Evolutionary conservation across 2,329 filamentous ascomycete species (phyloP).

Genomic region (Penicillium paneum): DNA sequence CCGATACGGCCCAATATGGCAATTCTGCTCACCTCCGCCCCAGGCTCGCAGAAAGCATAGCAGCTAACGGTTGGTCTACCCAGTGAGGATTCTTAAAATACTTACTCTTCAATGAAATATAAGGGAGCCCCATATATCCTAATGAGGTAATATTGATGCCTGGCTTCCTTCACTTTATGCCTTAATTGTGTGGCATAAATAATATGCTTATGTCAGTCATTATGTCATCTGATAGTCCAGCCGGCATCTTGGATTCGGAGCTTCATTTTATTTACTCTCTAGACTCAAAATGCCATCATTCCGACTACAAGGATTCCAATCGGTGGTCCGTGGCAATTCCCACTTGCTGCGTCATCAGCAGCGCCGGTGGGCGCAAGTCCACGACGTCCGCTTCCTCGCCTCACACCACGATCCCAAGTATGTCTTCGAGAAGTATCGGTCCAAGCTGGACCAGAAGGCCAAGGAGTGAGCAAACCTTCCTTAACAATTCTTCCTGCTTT

Average conservation of each 20-base stretch:
- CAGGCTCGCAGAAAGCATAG: background rate
- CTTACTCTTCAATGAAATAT: background rate
- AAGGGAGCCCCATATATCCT: background rate
- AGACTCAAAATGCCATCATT: conserved; percentile 49
- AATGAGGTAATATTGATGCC: background rate
- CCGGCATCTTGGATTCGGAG: background rate
- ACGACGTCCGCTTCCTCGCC: conserved; percentile 85
- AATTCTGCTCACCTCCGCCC: background rate
- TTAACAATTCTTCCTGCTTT: background rate
- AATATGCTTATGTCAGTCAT: background rate
- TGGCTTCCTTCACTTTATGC: fast-evolving
- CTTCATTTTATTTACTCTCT: background rate
- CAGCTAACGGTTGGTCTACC: background rate
- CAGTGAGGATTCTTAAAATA: background rate
- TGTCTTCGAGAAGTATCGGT: conserved; percentile 78
- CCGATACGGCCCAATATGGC: background rate
- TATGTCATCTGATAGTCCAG: conserved; percentile 9
- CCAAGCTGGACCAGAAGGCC: conserved; percentile 81
- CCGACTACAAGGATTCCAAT: conserved; percentile 50
- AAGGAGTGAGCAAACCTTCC: conserved; percentile 50
- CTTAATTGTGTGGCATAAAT: background rate
- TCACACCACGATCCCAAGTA: conserved; percentile 65
- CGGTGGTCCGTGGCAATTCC: conserved; percentile 37
- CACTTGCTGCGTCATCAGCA: conserved; percentile 50
- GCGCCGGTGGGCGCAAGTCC: conserved; percentile 84